These are phyloP conservation scores for Alternaria ventricosa DNA, from an alignment of 2,329 filamentous ascomycete genomes.

Conservation along the genomic window DNA sequence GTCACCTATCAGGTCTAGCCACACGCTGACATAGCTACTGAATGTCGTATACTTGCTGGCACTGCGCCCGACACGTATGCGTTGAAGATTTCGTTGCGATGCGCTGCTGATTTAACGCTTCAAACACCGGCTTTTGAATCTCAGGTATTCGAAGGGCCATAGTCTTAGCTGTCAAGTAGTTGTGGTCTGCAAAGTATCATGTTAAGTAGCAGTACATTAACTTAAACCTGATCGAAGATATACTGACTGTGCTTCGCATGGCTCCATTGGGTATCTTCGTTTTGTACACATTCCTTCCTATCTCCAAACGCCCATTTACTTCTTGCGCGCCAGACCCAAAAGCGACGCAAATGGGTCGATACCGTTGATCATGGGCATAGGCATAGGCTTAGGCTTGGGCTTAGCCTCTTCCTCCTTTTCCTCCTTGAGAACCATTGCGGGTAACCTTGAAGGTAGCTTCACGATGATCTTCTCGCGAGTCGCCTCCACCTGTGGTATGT, in stretches of 20 bases:
- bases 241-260: background rate
- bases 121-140: conserved; percentile 41
- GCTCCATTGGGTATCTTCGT: background rate
- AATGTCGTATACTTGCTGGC: background rate
- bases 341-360: conserved; percentile 6
- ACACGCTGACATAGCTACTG: background rate
- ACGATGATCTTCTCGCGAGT: background rate
- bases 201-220: background rate
- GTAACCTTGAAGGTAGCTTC: background rate
- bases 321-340: background rate
- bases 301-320: background rate
- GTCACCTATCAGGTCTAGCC: background rate
- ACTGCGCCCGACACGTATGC: background rate
- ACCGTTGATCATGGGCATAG: background rate
- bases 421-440: background rate
- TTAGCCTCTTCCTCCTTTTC: background rate
- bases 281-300: background rate
- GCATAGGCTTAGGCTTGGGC: background rate
- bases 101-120: background rate
- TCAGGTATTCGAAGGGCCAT: conserved; percentile 25
- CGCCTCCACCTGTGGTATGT: background rate
- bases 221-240: background rate
- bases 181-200: background rate
- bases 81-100: background rate
- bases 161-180: background rate